phyloP scores from a whole-genome alignment of 2,329 filamentous ascomycete species.

The Botrytis cinerea region DNA sequence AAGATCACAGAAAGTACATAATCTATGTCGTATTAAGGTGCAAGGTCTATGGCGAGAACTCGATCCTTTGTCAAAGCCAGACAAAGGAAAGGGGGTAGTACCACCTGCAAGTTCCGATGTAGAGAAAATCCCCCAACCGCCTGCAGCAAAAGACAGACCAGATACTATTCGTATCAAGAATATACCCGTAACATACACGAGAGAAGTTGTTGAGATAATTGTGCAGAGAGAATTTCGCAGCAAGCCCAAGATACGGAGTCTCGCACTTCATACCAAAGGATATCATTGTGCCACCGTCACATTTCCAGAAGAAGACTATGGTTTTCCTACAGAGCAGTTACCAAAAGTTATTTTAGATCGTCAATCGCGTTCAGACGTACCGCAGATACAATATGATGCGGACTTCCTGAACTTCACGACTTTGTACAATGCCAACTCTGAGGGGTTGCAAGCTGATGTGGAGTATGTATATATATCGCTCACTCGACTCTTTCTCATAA shows the following conservation, averaged over 20 bases:
- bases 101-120: background rate
- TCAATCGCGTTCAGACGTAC: background rate
- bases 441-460: background rate
- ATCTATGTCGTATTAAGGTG: slow-evolving; percentile 7
- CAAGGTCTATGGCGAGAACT: background rate
- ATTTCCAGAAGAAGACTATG: slow-evolving; percentile 6
- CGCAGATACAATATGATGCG: slow-evolving; percentile 11
- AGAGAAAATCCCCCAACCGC: background rate
- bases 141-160: slow-evolving; percentile 6
- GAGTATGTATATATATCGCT: slow-evolving; percentile 6
- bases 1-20: background rate
- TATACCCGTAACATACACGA: slow-evolving; percentile 12
- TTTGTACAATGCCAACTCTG: background rate
- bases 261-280: background rate
- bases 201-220: background rate
- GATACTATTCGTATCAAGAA: slow-evolving; percentile 21
- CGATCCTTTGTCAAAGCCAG: background rate
- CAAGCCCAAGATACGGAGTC: slow-evolving; percentile 12
- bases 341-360: background rate
- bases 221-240: background rate
- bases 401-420: slow-evolving; percentile 18
- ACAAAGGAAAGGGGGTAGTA: background rate
- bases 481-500: background rate
- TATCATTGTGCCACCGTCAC: slow-evolving; percentile 14
- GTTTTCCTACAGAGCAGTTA: background rate